These are phyloP conservation scores for Xylaria sp. DNA, from an alignment of 2,329 filamentous ascomycete genomes.

Conservation along the genomic window DNA sequence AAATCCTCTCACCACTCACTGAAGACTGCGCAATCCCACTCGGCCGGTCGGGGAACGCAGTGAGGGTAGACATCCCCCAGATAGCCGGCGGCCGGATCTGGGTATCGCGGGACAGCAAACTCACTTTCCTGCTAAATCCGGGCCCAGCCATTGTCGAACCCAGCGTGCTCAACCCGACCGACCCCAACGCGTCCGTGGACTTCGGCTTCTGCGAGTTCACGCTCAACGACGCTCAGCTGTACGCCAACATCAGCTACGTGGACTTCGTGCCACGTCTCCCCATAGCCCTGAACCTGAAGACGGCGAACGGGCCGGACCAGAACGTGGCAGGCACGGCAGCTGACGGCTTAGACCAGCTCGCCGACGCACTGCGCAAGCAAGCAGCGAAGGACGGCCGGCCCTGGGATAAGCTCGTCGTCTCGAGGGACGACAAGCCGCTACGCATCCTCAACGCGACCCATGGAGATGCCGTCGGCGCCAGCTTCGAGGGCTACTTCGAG, in stretches of 20 bases:
- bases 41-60: constrained; percentile 64
- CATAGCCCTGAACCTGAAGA: constrained; percentile 61
- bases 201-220: constrained; percentile 72
- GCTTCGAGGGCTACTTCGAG: constrained; percentile 58
- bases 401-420: constrained; percentile 68
- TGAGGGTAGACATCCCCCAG: constrained; percentile 67
- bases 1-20: constrained; percentile 60
- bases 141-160: constrained; percentile 74
- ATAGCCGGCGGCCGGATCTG: constrained; percentile 72
- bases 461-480: constrained; percentile 54
- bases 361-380: constrained; percentile 64
- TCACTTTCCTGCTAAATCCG: constrained; percentile 72
- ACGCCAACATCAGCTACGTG: constrained; percentile 73
- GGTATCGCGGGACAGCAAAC: constrained; percentile 64
- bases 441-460: constrained; percentile 59
- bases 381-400: constrained; percentile 63
- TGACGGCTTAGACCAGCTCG: constrained; percentile 66
- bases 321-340: constrained; percentile 67
- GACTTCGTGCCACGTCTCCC: constrained; percentile 70
- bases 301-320: constrained; percentile 55
- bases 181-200: constrained; percentile 62
- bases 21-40: constrained; percentile 69
- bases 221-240: constrained; percentile 65
- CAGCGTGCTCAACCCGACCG: constrained; percentile 70
- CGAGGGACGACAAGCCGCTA: constrained; percentile 47